Conservation (phyloP, 2,329 filamentous ascomycete genomes). For the Cucurbitaria berberidis region DNA sequence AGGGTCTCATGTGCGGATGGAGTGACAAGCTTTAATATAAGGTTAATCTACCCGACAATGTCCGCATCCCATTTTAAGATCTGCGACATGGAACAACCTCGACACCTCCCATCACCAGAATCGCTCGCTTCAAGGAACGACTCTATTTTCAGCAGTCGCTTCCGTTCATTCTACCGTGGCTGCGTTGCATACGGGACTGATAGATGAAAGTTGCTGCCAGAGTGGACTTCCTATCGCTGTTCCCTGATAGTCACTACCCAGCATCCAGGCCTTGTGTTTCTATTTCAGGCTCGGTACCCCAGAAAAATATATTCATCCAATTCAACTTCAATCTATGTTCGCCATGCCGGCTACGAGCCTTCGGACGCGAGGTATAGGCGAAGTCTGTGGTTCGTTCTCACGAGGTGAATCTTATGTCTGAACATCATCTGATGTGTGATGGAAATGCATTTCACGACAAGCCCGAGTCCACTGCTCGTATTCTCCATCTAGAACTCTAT, state of each 20-base stretch:
- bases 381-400: slow-evolving; percentile 13
- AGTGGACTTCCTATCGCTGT: slow-evolving; percentile 19
- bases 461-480: slow-evolving; percentile 4
- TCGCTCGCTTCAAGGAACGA: slow-evolving; percentile 13
- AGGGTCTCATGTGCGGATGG: slow-evolving; percentile 28
- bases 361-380: slow-evolving; percentile 17
- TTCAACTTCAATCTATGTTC: slow-evolving; percentile 36
- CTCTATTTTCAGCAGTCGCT: slow-evolving; percentile 38
- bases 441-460: slow-evolving; percentile 3
- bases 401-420: slow-evolving; percentile 9
- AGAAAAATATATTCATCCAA: slow-evolving; percentile 38
- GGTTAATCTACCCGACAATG: slow-evolving; percentile 49
- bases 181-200: slow-evolving; percentile 30
- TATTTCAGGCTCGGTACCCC: slow-evolving; percentile 40
- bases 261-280: slow-evolving; percentile 30
- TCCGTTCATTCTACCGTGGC: slow-evolving; percentile 29
- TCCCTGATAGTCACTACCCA: slow-evolving; percentile 16
- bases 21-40: slow-evolving; percentile 51
- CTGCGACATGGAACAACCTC: slow-evolving; percentile 37
- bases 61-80: slow-evolving; percentile 43
- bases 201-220: slow-evolving; percentile 32
- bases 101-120: slow-evolving; percentile 22
- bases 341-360: slow-evolving; percentile 26
- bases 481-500: slow-evolving; percentile 6
- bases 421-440: slow-evolving; percentile 17